Evolutionary conservation across 345 rosid genomes (phyloP).

Genomic region (Eucalyptus virginea): DNA sequence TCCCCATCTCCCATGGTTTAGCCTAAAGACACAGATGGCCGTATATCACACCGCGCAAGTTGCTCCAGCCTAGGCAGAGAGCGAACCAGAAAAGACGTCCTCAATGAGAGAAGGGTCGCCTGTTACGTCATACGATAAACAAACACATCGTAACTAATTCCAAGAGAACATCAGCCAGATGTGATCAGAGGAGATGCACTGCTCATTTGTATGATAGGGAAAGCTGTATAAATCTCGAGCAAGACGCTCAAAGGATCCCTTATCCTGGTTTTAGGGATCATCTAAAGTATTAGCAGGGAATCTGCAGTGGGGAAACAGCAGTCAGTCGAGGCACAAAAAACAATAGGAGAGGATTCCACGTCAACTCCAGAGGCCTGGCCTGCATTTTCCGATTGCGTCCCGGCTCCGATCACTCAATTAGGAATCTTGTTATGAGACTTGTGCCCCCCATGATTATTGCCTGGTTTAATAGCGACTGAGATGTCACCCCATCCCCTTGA

Average conservation of each 20-base stretch:
- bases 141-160: background rate
- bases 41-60: background rate
- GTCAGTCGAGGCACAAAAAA: background rate
- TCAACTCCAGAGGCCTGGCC: background rate
- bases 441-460: background rate
- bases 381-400: background rate
- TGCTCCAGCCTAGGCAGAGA: background rate
- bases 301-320: background rate
- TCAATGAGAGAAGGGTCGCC: background rate
- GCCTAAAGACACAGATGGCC: background rate
- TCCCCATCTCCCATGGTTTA: slow-evolving; percentile 19
- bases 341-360: background rate
- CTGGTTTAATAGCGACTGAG: background rate
- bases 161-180: background rate
- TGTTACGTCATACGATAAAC: background rate
- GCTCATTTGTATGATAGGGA: background rate
- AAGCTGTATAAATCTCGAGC: background rate
- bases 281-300: background rate
- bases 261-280: background rate
- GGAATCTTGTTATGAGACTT: background rate
- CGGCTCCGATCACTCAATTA: background rate
- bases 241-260: background rate
- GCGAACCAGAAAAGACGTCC: background rate
- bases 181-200: background rate
- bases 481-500: background rate